Evolutionary conservation across 169 alveolate species (phyloP).

Genomic region (Plasmodium cynomolgi): DNA sequence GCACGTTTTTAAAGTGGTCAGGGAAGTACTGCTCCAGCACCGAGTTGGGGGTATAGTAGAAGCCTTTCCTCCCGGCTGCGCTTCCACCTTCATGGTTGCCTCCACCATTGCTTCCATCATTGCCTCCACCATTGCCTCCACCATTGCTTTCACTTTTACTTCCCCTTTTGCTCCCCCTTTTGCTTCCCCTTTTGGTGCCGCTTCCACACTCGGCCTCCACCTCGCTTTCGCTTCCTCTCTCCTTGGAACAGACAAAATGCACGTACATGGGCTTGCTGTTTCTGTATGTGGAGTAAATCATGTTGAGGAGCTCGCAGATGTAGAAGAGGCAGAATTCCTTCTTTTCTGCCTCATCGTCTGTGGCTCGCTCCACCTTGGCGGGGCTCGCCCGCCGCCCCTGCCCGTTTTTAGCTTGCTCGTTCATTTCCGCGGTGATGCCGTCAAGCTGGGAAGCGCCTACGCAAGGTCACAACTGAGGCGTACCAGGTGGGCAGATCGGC

Average conservation of each 20-base stretch:
- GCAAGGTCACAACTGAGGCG: not conserved
- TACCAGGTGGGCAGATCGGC: not conserved
- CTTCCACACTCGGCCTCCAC: not conserved
- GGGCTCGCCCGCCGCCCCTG: not conserved
- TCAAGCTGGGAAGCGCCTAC: not conserved
- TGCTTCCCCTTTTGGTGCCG: not conserved
- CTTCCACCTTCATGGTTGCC: not conserved
- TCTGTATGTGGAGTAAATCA: constrained; percentile 5
- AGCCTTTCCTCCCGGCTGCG: not conserved
- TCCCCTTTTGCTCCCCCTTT: too few species aligned
- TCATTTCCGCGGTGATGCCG: constrained; percentile 12
- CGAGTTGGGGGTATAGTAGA: constrained; percentile 46
- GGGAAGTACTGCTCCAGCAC: constrained; percentile 49
- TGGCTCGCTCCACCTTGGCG: not conserved
- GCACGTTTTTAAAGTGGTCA: constrained; percentile 23
- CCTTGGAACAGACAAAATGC: constrained; percentile 31
- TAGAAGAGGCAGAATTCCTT: constrained; percentile 31
- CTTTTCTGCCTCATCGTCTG: not conserved
- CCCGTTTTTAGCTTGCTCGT: not conserved
- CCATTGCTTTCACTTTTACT: too few species aligned
- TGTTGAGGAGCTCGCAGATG: constrained; percentile 20
- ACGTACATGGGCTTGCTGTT: constrained; percentile 19
- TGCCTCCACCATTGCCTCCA: too few species aligned
- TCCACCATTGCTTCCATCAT: too few species aligned
- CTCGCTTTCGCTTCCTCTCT: not conserved